Evolutionary conservation across 1,284 basidiomycete genomes (phyloP).

Genomic region (Apiotrichum domesticum): DNA sequence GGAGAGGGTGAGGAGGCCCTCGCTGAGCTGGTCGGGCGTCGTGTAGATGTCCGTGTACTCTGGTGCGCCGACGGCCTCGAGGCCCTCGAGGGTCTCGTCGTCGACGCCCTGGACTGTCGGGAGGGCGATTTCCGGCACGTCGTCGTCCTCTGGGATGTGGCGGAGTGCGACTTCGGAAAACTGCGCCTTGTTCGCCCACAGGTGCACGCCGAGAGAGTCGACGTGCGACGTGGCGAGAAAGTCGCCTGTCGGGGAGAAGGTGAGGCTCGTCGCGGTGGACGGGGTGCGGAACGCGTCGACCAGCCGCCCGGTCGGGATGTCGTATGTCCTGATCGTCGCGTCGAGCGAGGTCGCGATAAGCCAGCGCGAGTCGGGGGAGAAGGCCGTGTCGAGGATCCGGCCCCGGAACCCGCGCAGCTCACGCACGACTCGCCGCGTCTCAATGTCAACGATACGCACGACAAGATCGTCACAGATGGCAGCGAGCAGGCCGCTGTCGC

Average conservation of each 20-base stretch:
- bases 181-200: conserved; percentile 97
- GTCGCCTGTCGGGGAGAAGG: conserved; percentile 91
- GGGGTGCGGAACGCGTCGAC: conserved; percentile 88
- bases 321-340: conserved; percentile 88
- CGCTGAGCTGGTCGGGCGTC: conserved; percentile 76
- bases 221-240: conserved; percentile 94
- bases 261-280: conserved; percentile 82
- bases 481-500: conserved; percentile 80
- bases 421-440: conserved; percentile 79
- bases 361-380: conserved; percentile 93
- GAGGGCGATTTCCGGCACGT: conserved; percentile 62
- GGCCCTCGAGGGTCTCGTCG: conserved; percentile 61
- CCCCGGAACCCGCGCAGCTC: conserved; percentile 76
- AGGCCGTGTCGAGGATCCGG: conserved; percentile 74
- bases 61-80: conserved; percentile 57
- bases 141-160: conserved; percentile 64
- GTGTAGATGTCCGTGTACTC: conserved; percentile 63
- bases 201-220: conserved; percentile 85
- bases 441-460: conserved; percentile 83
- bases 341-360: conserved; percentile 82
- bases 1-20: conserved; percentile 83
- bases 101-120: conserved; percentile 76
- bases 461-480: conserved; percentile 77
- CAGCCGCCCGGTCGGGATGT: conserved; percentile 84
- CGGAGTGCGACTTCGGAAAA: conserved; percentile 80